Evolutionary conservation across 352 stramenopile species (phyloP).

Genomic region (Pythium dissotocum): DNA sequence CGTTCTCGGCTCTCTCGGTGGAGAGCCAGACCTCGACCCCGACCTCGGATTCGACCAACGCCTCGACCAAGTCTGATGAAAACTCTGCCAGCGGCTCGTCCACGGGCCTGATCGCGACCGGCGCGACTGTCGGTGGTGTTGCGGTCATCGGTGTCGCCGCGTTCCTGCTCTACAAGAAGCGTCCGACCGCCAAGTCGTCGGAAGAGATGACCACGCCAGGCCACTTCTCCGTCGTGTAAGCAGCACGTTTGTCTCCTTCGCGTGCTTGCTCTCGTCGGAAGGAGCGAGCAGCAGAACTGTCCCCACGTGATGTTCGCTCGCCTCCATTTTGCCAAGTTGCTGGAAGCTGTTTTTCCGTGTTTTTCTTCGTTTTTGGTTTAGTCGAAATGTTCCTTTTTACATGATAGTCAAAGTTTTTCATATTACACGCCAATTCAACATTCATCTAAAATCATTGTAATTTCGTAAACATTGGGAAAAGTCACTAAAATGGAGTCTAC

Average conservation of each 20-base stretch:
- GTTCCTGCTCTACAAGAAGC: constrained; percentile 25
- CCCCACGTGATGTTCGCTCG: neutral
- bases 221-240: constrained; percentile 22
- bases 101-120: constrained; percentile 14
- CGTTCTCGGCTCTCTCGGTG: constrained; percentile 12
- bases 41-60: neutral
- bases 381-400: neutral
- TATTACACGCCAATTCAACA: neutral
- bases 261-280: constrained; percentile 1
- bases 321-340: neutral
- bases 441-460: neutral
- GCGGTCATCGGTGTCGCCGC: constrained; percentile 17
- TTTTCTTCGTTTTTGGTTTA: constrained; percentile 4
- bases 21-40: constrained; percentile 2
- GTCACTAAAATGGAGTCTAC: neutral
- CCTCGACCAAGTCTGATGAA: constrained; percentile 10
- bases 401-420: neutral
- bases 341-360: neutral
- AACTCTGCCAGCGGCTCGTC: constrained; percentile 5
- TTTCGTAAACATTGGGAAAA: neutral
- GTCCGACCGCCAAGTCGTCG: neutral
- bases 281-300: neutral
- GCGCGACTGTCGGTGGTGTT: constrained; percentile 19
- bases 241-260: neutral
- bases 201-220: constrained; percentile 14